These are phyloP conservation scores for Fistulinella prunicolor DNA, from an alignment of 768 basidiomycete species.

Conservation along the genomic window DNA sequence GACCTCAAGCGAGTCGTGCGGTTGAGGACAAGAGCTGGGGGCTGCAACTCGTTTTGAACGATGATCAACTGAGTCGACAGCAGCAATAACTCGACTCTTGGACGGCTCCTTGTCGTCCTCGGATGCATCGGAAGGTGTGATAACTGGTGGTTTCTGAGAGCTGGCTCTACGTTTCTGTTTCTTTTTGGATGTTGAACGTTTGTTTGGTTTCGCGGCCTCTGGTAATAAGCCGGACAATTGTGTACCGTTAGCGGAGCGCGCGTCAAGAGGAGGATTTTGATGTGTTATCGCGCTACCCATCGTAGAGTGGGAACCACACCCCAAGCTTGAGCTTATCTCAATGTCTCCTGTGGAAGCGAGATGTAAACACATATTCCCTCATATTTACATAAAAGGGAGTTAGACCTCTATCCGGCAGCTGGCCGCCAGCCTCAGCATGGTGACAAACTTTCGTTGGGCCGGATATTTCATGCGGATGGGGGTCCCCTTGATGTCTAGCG, in stretches of 20 bases:
- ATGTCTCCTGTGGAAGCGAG: neutral
- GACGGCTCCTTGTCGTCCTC: slow-evolving; percentile 18
- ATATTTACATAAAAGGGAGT: neutral
- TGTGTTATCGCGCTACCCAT: neutral
- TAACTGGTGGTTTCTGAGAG: slow-evolving; percentile 18
- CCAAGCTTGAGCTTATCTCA: neutral
- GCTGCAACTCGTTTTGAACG: slow-evolving; percentile 13
- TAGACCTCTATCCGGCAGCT: slow-evolving; percentile 10
- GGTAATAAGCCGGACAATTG: neutral
- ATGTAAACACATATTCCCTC: neutral
- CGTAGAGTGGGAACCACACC: neutral
- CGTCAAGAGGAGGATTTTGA: neutral
- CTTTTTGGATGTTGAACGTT: neutral
- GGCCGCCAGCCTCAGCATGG: neutral
- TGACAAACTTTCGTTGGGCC: neutral
- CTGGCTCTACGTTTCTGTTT: slow-evolving; percentile 23
- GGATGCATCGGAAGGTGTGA: slow-evolving; percentile 20
- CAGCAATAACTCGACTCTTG: neutral
- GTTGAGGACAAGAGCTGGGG: slow-evolving; percentile 1
- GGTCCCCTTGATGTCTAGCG: neutral
- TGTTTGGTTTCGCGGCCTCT: neutral
- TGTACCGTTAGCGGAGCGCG: neutral
- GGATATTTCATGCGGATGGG: neutral
- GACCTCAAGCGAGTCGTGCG: neutral
- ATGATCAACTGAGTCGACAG: slow-evolving; percentile 2